Evolutionary conservation across 2,329 filamentous ascomycete species (phyloP), one percentile per base, ranked within the genome.

Genomic region (Cladosporium sp.): DNA sequence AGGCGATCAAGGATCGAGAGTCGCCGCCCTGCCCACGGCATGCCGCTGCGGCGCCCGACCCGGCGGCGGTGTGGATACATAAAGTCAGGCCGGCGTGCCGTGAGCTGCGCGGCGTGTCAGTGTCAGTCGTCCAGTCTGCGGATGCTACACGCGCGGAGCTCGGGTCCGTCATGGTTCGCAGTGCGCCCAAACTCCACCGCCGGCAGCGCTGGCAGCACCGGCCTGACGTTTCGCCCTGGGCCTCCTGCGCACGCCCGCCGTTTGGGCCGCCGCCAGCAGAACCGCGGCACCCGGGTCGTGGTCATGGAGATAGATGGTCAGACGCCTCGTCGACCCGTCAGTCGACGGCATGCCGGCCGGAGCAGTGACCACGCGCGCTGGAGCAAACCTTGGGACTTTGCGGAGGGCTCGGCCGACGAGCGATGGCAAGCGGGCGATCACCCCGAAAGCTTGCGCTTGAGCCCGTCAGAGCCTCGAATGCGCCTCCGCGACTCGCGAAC

Each of bases 41-140:
- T 28, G 5, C 22, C 22, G 22, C 22, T 28, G 22, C 22, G 22
- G 22, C 22, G 22, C 22, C 22, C 22, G 22, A 28, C 22, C 22
- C 22, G 22, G 22, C 22, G 22, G n/a, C 37, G 32, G 48, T 50
- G 48, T 43, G 48, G 48, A 50, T 43, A 50, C 48, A 50, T 50
- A 50, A 43, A 50, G 48, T 50, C 48, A n/a, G 46, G 37, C 46
- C 22, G 35, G 13, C 35, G 11, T 43, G 18, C 48, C 18, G 48
- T 28, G 22, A 28, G 22, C 22, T 28, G 22, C 22, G 22, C 22
- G 7, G 22, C 22, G 22, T 28, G 22, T 28, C 22, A 28, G 22
- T 28, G 22, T 28, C 22, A 5, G 22, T 5, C 22, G 22, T 7
- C 22, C 22, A 3, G 5, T 28, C 5, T 28, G 22, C 22, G 22